These are phyloP conservation scores for Colletotrichum gloeosporioides DNA, from an alignment of 2,329 filamentous ascomycete species.

Conservation along the genomic window DNA sequence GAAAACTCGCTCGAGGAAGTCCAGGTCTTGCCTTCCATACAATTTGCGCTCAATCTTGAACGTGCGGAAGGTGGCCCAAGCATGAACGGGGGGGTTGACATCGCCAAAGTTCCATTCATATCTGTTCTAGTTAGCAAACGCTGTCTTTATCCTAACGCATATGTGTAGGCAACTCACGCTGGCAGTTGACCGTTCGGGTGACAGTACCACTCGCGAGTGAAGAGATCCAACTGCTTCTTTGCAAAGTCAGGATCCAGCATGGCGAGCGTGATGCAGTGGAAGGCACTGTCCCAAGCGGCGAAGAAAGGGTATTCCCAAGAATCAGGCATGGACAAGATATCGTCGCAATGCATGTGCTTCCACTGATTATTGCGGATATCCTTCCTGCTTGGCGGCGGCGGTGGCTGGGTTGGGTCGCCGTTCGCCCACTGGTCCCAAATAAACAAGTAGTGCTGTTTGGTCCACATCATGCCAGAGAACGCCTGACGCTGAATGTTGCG, in stretches of 20 bases:
- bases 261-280: slow-evolving; percentile 93
- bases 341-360: slow-evolving; percentile 94
- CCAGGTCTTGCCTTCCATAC: slow-evolving; percentile 91
- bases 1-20: slow-evolving; percentile 95
- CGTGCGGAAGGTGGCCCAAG: slow-evolving; percentile 92
- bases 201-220: slow-evolving; percentile 98
- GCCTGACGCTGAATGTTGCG: slow-evolving; percentile 95
- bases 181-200: slow-evolving; percentile 96
- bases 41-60: slow-evolving; percentile 99
- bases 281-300: slow-evolving; percentile 95
- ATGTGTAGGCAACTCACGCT: slow-evolving; percentile 60
- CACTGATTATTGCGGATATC: slow-evolving; percentile 85
- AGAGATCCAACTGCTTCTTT: slow-evolving; percentile 96
- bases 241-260: slow-evolving; percentile 99
- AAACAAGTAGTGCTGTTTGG: slow-evolving; percentile 95
- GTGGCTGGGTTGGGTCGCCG: slow-evolving; percentile 86
- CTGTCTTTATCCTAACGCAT: background rate
- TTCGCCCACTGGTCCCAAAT: slow-evolving; percentile 99
- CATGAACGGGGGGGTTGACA: slow-evolving; percentile 95
- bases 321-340: slow-evolving; percentile 96
- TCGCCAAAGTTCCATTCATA: slow-evolving; percentile 98
- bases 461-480: slow-evolving; percentile 97
- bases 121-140: slow-evolving; percentile 36
- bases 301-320: slow-evolving; percentile 99
- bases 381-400: slow-evolving; percentile 82